Evolutionary conservation across 2,329 filamentous ascomycete genomes (phyloP).

Genomic region (Pleoardoris graminearum): DNA sequence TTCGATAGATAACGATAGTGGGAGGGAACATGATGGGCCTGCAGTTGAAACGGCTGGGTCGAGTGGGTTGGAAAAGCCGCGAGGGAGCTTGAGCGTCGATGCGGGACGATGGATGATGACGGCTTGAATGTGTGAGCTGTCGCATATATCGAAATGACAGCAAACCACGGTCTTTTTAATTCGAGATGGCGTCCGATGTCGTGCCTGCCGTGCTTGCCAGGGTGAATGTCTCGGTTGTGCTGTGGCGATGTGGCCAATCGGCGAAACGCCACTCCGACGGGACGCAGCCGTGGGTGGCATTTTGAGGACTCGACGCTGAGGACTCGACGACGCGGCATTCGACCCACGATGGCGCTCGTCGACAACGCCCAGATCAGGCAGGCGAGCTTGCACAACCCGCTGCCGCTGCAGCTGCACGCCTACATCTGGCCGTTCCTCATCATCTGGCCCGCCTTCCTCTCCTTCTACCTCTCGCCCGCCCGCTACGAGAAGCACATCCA

Average conservation of each 20-base stretch:
- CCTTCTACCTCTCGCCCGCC: constrained; percentile 79
- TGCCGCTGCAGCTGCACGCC: constrained; percentile 77
- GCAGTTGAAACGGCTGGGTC: background rate
- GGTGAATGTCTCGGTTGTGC: too few relatives aligned
- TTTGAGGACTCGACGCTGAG: background rate
- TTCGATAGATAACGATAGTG: background rate
- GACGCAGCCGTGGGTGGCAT: background rate
- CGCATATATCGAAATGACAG: background rate
- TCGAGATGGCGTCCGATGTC: too few relatives aligned
- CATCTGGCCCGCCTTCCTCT: constrained; percentile 88
- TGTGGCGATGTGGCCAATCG: constrained; percentile 7
- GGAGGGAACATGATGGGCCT: background rate
- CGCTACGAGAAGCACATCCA: constrained; percentile 90
- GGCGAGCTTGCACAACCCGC: constrained; percentile 84
- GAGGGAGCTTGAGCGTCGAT: too few relatives aligned
- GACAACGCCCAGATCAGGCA: constrained; percentile 87
- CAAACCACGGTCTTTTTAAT: background rate
- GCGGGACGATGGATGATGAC: too few relatives aligned
- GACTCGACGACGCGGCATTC: constrained; percentile 14
- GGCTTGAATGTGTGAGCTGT: too few relatives aligned
- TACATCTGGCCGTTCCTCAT: constrained; percentile 94
- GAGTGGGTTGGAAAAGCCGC: too few relatives aligned
- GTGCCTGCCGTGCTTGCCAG: too few relatives aligned
- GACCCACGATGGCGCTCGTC: constrained; percentile 67
- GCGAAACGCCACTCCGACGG: background rate